phyloP scores from a whole-genome alignment of 2,329 filamentous ascomycete species.

The Colletotrichum sp. region DNA sequence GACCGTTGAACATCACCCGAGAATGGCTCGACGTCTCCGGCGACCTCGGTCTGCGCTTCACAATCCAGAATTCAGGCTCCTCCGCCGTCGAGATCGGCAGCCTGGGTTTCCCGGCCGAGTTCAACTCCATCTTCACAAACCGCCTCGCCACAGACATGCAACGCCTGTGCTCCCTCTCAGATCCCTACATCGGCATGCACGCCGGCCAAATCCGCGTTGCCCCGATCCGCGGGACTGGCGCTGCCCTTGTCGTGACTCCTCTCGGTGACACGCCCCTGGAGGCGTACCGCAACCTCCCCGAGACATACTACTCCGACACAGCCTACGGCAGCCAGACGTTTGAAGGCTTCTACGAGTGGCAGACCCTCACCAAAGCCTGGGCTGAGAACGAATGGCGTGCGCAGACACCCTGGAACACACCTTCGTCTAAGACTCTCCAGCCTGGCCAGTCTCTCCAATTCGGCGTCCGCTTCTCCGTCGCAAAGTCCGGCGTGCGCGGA shows the following conservation, averaged over 20 bases:
- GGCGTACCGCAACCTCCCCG: conserved; percentile 57
- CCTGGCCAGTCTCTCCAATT: conserved; percentile 50
- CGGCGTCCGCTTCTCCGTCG: conserved; percentile 57
- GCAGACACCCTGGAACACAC: conserved; percentile 55
- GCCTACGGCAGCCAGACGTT: conserved; percentile 59
- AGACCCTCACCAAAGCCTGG: conserved; percentile 57
- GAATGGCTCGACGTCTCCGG: conserved; percentile 54
- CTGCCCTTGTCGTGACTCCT: conserved; percentile 59
- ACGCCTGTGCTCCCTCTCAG: conserved; percentile 56
- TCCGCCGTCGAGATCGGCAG: conserved; percentile 56
- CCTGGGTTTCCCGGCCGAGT: conserved; percentile 62
- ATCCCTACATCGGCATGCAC: conserved; percentile 64
- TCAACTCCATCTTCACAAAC: conserved; percentile 66
- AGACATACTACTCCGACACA: conserved; percentile 42
- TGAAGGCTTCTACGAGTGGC: conserved; percentile 67
- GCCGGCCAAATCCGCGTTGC: conserved; percentile 61
- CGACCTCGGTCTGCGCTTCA: conserved; percentile 58
- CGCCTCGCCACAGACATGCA: conserved; percentile 53
- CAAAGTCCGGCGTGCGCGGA: conserved; percentile 43
- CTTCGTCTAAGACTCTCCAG: conserved; percentile 49
- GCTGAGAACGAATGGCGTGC: conserved; percentile 60
- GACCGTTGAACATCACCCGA: conserved; percentile 51
- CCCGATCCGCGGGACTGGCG: conserved; percentile 53
- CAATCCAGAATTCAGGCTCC: conserved; percentile 47
- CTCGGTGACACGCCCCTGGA: conserved; percentile 50